Conservation (phyloP, 208 protist species). For the Acanthamoeba royreba region DNA sequence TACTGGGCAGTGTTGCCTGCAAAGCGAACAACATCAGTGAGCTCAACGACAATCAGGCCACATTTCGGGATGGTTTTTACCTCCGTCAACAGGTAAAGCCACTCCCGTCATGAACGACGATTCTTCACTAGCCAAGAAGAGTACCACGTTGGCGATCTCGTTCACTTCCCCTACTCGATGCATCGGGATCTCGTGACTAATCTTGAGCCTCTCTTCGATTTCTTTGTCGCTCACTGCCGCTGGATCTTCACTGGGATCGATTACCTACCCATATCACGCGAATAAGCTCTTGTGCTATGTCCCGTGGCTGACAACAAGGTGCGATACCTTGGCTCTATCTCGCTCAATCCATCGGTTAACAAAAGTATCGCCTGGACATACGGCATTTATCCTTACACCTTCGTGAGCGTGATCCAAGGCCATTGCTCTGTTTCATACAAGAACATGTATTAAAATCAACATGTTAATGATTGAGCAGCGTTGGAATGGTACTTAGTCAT, state of each 20-base stretch:
- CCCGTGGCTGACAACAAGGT: background rate
- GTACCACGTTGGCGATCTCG: background rate
- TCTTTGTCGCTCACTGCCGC: background rate
- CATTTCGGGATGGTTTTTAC: background rate
- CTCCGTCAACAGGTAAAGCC: background rate
- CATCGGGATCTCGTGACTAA: conserved; percentile 49
- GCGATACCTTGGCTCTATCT: conserved; percentile 48
- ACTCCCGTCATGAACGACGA: background rate
- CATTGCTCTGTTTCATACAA: too few species aligned
- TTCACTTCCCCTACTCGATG: background rate
- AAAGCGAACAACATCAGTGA: background rate
- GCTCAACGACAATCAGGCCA: background rate
- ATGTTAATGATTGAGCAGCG: too few species aligned
- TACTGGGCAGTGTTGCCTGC: background rate
- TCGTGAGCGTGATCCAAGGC: background rate
- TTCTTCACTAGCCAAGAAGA: background rate
- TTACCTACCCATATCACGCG: too few species aligned
- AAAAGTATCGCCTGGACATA: conserved; percentile 54
- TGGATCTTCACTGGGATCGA: background rate
- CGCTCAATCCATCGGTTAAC: conserved; percentile 46
- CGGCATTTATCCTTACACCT: conserved; percentile 45
- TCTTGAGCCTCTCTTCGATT: background rate
- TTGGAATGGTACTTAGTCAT: conserved; percentile 8
- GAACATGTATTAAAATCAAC: too few species aligned
- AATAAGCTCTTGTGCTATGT: background rate